These are phyloP conservation scores for Naganishia cerealis DNA, from an alignment of 1,284 basidiomycete species.

Conservation along the genomic window DNA sequence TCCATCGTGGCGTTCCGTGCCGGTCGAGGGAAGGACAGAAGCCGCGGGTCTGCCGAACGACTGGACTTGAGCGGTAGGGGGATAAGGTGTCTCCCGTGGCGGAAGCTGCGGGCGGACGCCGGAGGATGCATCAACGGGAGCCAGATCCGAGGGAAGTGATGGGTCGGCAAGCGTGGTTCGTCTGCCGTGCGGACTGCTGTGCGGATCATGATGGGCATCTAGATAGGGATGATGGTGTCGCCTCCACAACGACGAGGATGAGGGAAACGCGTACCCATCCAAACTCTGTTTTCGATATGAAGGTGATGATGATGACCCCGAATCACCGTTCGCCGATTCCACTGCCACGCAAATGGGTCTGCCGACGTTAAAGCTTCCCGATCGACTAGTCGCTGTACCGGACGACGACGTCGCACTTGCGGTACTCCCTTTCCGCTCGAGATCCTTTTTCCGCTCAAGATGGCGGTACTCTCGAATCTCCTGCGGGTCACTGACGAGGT, in stretches of 20 bases:
- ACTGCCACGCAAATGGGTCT: background rate
- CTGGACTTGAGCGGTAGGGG: too few species aligned
- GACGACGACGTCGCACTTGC: background rate
- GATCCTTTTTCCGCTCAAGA: constrained; percentile 12
- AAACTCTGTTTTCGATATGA: background rate
- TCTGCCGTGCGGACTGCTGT: background rate
- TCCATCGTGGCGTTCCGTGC: too few species aligned
- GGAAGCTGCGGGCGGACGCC: background rate
- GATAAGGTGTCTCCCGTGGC: background rate
- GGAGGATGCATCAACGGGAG: background rate
- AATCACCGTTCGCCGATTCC: background rate
- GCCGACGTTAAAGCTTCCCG: constrained; percentile 6
- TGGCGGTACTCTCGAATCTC: constrained; percentile 21
- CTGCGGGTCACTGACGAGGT: constrained; percentile 17
- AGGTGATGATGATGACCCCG: background rate
- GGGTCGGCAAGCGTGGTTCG: background rate
- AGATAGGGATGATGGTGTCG: background rate
- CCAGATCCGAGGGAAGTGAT: background rate
- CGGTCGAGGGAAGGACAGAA: too few species aligned
- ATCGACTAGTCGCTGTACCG: background rate
- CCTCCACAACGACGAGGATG: background rate
- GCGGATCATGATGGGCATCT: background rate
- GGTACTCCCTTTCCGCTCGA: background rate
- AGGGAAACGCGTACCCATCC: background rate
- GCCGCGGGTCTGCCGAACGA: too few species aligned